Percentiles rank a stretch among this genome's conserved stretches.
Evolutionary conservation across 2,329 filamentous ascomycete species (phyloP).

Genomic region (Trichoderma sp.): DNA sequence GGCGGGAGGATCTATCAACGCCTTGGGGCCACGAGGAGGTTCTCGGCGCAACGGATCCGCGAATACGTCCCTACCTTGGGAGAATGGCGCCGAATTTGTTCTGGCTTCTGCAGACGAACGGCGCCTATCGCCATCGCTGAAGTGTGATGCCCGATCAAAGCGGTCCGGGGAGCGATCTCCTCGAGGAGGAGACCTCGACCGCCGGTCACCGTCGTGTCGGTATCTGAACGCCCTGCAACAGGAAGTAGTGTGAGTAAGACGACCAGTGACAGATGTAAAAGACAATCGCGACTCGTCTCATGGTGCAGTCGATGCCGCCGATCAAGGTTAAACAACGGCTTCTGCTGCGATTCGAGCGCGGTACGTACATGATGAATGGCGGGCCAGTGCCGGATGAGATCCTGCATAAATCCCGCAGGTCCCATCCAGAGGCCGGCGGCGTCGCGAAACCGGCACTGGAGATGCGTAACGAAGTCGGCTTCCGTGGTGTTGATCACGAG

Average conservation of each 20-base stretch:
- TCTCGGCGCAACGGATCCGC: conserved; percentile 60
- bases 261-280: not conserved
- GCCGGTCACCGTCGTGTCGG: conserved; percentile 62
- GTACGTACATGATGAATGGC: conserved; percentile 27
- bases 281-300: not conserved
- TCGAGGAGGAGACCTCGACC: conserved; percentile 55
- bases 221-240: conserved; percentile 52
- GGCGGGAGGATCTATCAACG: conserved; percentile 66
- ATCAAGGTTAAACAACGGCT: not conserved
- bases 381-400: conserved; percentile 24
- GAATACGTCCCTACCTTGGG: conserved; percentile 56
- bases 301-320: not conserved
- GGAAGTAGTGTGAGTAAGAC: conserved; percentile 13
- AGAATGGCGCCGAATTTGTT: conserved; percentile 58
- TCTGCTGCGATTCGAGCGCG: not conserved
- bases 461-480: not conserved
- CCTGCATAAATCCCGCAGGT: conserved; percentile 13
- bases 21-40: conserved; percentile 78
- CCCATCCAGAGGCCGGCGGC: conserved; percentile 23
- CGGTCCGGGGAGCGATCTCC: conserved; percentile 68
- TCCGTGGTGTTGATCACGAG: not conserved
- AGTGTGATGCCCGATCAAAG: conserved; percentile 55
- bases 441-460: not conserved
- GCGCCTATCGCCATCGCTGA: conserved; percentile 64
- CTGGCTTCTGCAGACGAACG: conserved; percentile 61